Percentiles rank a stretch among this genome's conserved stretches.
These are phyloP conservation scores for Teratosphaeria zuluensis DNA, from an alignment of 2,329 filamentous ascomycete species.

Conservation along the genomic window DNA sequence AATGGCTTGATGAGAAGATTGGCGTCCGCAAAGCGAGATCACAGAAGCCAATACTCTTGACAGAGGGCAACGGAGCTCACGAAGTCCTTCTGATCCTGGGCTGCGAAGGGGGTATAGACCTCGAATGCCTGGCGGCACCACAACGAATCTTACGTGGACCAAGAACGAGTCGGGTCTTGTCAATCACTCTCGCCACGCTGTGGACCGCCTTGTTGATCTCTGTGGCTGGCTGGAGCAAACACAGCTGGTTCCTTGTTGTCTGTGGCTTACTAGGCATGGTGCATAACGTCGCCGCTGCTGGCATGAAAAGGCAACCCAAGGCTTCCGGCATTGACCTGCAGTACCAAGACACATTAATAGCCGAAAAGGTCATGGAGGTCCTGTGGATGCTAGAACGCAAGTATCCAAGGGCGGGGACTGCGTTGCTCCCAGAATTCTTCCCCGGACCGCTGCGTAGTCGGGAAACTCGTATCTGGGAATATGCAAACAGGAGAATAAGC, in stretches of 20 bases:
- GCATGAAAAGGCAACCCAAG: background rate
- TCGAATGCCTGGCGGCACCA: constrained; percentile 33
- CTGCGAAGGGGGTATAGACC: constrained; percentile 26
- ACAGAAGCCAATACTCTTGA: constrained; percentile 28
- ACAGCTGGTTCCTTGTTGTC: background rate
- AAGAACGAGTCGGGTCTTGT: constrained; percentile 11
- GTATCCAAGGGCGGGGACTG: background rate
- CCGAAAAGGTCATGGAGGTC: background rate
- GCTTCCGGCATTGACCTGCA: background rate
- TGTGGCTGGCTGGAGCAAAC: constrained; percentile 20
- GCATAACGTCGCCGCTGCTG: background rate
- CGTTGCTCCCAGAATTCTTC: background rate
- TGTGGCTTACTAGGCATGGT: background rate
- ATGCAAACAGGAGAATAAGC: background rate
- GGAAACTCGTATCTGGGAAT: background rate
- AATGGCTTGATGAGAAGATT: constrained; percentile 39
- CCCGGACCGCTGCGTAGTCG: background rate
- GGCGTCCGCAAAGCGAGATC: constrained; percentile 23
- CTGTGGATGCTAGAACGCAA: background rate
- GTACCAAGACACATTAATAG: background rate
- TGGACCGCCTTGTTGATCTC: constrained; percentile 36
- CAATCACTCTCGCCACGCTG: constrained; percentile 21
- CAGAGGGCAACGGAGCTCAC: constrained; percentile 32
- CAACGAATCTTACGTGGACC: constrained; percentile 5
- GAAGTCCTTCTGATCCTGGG: constrained; percentile 33